Evolutionary conservation across 2,329 filamentous ascomycete species (phyloP), one percentile per base, ranked within the genome.

Genomic region (Orbilia quercus): DNA sequence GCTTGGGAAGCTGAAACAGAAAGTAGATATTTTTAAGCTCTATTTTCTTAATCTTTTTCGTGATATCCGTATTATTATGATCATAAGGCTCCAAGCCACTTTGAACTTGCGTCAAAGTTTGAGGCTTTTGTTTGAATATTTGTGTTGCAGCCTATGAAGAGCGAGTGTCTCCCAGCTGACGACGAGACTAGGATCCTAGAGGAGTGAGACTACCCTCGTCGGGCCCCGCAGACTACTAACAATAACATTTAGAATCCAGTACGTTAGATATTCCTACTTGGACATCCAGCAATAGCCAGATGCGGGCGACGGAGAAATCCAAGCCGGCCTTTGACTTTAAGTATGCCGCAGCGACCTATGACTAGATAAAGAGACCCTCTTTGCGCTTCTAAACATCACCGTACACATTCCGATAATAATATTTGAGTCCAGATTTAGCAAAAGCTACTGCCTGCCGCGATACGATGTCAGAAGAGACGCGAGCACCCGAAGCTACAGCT

Each of bases 381-480:
- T 40, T 3, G 4, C 42, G 5, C 16, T 20, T 45, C 5, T 16
- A 45, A 40, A 5, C 9, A 40, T 40, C 36, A 14, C 3, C 36
- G 36, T 12, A n/a, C n/a, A n/a, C n/a, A n/a, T n/a, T n/a, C n/a
- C n/a, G n/a, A n/a, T n/a, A n/a, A n/a, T n/a, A n/a, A n/a, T n/a
- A n/a, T n/a, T n/a, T n/a, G n/a, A n/a, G n/a, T n/a, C n/a, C n/a
- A n/a, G n/a, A n/a, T n/a, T n/a, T n/a, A n/a, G n/a, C n/a, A n/a
- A n/a, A n/a, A n/a, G 36, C 9, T 3, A 16, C 12, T 40, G 36
- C n/a, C 31, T 34, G 12, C 31, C 31, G 36, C n/a, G 25, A 7
- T 18, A 42, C 3, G 1, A 65, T 65, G 59, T 38, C 59, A 5
- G 59, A 65, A 22, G 67, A 65, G 54, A 31, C 53, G 12, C 18